Evolutionary conservation across 768 basidiomycete genomes (phyloP).

Genomic region (Rhodotorula diobovata): DNA sequence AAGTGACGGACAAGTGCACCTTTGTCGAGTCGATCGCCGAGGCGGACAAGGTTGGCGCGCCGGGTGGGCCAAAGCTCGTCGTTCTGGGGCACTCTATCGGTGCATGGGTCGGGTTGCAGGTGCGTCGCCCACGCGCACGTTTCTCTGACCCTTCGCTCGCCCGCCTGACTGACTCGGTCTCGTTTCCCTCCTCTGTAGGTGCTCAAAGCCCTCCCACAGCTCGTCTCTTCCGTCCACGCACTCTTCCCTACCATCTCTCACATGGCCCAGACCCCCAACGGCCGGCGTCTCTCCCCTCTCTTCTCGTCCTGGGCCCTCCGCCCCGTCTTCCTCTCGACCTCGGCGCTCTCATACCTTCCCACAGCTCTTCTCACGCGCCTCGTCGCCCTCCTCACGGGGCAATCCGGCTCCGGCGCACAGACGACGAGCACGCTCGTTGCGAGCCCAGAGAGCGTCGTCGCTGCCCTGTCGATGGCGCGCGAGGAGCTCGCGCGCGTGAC

Average conservation of each 20-base stretch:
- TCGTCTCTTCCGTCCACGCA: slow-evolving; percentile 55
- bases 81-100: slow-evolving; percentile 68
- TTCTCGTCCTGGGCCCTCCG: slow-evolving; percentile 24
- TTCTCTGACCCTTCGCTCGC: neutral
- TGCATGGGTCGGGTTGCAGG: slow-evolving; percentile 64
- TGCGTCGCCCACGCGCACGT: slow-evolving; percentile 41
- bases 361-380: slow-evolving; percentile 2
- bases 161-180: neutral
- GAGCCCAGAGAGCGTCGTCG: slow-evolving; percentile 23
- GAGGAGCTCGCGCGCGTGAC: slow-evolving; percentile 28
- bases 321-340: slow-evolving; percentile 23
- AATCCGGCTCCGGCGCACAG: neutral
- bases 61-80: slow-evolving; percentile 48
- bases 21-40: slow-evolving; percentile 53
- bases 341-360: slow-evolving; percentile 26
- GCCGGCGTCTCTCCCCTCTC: slow-evolving; percentile 52
- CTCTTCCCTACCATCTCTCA: slow-evolving; percentile 67
- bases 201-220: slow-evolving; percentile 51
- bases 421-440: slow-evolving; percentile 14
- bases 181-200: slow-evolving; percentile 48
- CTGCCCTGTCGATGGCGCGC: slow-evolving; percentile 23
- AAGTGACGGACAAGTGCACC: slow-evolving; percentile 56
- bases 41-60: neutral
- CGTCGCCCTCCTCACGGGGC: slow-evolving; percentile 20
- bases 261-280: slow-evolving; percentile 64